phyloP scores from a whole-genome alignment of 345 rosid species.

The Crucihimalaya himalaica region DNA sequence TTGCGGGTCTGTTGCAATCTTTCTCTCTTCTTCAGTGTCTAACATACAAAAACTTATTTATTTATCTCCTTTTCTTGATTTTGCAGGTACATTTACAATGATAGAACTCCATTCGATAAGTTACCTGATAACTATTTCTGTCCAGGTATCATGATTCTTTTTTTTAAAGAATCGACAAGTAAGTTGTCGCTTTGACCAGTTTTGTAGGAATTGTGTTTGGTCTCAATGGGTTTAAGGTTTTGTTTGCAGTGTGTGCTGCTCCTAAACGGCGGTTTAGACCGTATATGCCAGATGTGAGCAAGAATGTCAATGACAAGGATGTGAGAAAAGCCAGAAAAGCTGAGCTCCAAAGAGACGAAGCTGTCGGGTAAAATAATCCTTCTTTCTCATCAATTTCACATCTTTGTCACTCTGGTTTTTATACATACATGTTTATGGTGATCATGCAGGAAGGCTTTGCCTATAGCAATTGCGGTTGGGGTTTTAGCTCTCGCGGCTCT shows the following conservation, averaged over 20 bases:
- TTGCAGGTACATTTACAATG: constrained; percentile 82
- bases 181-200: neutral
- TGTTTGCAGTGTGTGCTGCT: constrained; percentile 84
- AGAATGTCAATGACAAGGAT: constrained; percentile 58
- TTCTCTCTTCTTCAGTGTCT: neutral
- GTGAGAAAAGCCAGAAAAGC: constrained; percentile 81
- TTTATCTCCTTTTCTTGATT: constrained; percentile 3
- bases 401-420: neutral
- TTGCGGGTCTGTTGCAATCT: constrained; percentile 62
- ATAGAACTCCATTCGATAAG: constrained; percentile 87
- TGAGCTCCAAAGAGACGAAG: constrained; percentile 66
- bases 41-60: neutral
- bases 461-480: constrained; percentile 71
- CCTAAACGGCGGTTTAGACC: constrained; percentile 86
- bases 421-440: neutral
- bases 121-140: constrained; percentile 76
- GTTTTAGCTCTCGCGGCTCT: constrained; percentile 66
- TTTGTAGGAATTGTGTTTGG: neutral
- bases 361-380: constrained; percentile 55
- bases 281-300: constrained; percentile 63
- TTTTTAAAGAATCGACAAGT: neutral
- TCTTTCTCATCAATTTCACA: neutral
- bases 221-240: neutral
- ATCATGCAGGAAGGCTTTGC: constrained; percentile 66
- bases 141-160: constrained; percentile 51